Evolutionary conservation across 1,284 basidiomycete species (phyloP).

Genomic region (Kwoniella shivajii): DNA sequence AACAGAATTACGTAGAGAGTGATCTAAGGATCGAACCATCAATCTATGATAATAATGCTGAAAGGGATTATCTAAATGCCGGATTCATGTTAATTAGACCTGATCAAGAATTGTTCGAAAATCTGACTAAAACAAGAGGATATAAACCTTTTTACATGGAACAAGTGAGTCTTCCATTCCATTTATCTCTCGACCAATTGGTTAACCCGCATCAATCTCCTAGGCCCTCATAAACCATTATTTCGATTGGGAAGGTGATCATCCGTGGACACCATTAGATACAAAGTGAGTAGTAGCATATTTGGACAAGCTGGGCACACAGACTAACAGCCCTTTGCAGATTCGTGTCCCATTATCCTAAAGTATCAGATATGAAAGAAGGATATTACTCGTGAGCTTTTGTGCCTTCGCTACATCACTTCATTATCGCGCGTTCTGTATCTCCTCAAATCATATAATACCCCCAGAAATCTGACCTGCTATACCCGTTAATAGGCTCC

Average conservation of each 20-base stretch:
- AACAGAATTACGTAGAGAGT: background rate
- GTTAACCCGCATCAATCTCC: background rate
- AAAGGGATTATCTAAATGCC: slow-evolving; percentile 16
- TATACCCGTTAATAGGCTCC: slow-evolving; percentile 17
- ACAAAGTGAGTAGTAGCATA: background rate
- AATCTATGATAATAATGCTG: background rate
- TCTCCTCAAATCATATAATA: too few species aligned
- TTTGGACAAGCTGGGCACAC: background rate
- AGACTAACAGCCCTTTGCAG: background rate
- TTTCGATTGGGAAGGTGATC: slow-evolving; percentile 8
- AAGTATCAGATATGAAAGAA: slow-evolving; percentile 4
- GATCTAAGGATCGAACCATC: slow-evolving; percentile 7
- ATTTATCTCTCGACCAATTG: background rate
- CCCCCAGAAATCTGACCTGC: background rate
- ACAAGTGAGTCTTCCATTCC: slow-evolving; percentile 19
- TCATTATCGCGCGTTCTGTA: too few species aligned
- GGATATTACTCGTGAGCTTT: slow-evolving; percentile 20
- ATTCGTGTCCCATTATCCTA: slow-evolving; percentile 12
- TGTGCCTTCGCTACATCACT: background rate
- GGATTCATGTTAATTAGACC: slow-evolving; percentile 27
- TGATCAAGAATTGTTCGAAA: slow-evolving; percentile 10
- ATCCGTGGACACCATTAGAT: slow-evolving; percentile 17
- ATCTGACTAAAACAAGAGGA: slow-evolving; percentile 7
- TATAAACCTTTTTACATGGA: slow-evolving; percentile 17
- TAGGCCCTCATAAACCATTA: slow-evolving; percentile 22